These are phyloP conservation scores for Epichloe sibirici DNA, from an alignment of 2,329 filamentous ascomycete species.

Conservation along the genomic window DNA sequence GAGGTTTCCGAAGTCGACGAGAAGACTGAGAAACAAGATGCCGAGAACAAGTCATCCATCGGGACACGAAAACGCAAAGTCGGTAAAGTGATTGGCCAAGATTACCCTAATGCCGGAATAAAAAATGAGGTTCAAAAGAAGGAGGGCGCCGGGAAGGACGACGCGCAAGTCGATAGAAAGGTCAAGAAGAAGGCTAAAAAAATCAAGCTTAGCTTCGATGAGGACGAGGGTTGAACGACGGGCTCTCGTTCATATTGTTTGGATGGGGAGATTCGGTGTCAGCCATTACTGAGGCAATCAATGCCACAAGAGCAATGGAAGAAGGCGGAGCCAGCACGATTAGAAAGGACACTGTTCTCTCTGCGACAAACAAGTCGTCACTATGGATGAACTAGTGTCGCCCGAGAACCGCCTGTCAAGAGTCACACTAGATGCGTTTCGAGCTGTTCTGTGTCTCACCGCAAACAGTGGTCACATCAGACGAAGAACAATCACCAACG, in stretches of 20 bases:
- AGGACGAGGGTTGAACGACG: slow-evolving; percentile 37
- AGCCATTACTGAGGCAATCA: not conserved
- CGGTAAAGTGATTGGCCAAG: slow-evolving; percentile 23
- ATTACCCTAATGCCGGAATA: slow-evolving; percentile 15
- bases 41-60: slow-evolving; percentile 18
- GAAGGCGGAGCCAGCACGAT: not conserved
- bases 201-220: slow-evolving; percentile 56
- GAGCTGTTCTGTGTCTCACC: slow-evolving; percentile 1
- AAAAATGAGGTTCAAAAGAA: slow-evolving; percentile 5
- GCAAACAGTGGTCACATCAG: not conserved
- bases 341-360: not conserved
- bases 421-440: slow-evolving; percentile 1
- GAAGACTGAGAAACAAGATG: slow-evolving; percentile 13
- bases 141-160: slow-evolving; percentile 8
- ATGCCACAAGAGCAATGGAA: not conserved
- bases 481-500: not conserved
- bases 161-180: slow-evolving; percentile 19
- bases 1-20: slow-evolving; percentile 21
- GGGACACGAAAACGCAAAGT: slow-evolving; percentile 42
- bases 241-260: not conserved
- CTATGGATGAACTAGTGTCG: not conserved
- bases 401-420: not conserved
- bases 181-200: slow-evolving; percentile 47
- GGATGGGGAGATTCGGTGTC: not conserved
- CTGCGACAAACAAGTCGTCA: not conserved